These are phyloP conservation scores for Microbotryum scabiosae DNA, from an alignment of 1,284 basidiomycete species.

Conservation along the genomic window DNA sequence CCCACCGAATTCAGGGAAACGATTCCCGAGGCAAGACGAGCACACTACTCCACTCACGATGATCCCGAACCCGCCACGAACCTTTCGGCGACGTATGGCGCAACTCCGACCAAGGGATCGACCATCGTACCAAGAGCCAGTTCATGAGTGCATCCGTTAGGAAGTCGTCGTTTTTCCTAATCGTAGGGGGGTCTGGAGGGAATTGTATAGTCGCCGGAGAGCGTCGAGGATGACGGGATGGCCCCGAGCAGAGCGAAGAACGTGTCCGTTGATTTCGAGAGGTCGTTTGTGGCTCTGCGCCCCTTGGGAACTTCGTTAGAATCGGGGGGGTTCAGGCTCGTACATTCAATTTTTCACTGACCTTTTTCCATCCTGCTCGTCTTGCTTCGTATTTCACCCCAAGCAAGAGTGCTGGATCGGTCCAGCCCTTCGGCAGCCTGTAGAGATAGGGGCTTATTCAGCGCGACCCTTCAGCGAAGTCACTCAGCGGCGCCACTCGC, in stretches of 20 bases:
- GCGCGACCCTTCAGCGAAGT: background rate
- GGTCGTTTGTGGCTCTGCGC: constrained; percentile 28
- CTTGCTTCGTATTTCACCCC: constrained; percentile 32
- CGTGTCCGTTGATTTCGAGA: constrained; percentile 32
- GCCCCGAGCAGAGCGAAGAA: constrained; percentile 28
- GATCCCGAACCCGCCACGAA: too few relatives aligned
- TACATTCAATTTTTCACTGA: background rate
- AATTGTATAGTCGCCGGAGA: constrained; percentile 10
- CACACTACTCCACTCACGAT: too few relatives aligned
- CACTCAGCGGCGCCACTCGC: background rate
- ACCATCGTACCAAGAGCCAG: too few relatives aligned
- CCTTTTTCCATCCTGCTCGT: constrained; percentile 26
- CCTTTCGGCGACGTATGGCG: too few relatives aligned
- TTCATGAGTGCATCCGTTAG: too few relatives aligned
- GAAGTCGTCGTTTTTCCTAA: too few relatives aligned
- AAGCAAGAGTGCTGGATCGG: constrained; percentile 22
- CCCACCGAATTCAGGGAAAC: too few relatives aligned
- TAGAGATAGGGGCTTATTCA: background rate
- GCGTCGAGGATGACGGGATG: constrained; percentile 32
- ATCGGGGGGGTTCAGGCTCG: background rate
- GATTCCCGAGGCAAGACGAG: too few relatives aligned
- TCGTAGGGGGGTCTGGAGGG: too few relatives aligned
- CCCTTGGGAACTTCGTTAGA: background rate
- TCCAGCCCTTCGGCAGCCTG: constrained; percentile 2
- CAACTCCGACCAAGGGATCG: too few relatives aligned